Evolutionary conservation across 140 eudicot species (phyloP), one percentile per base, ranked within the genome.

Genomic region (Stevia rebaudiana): DNA sequence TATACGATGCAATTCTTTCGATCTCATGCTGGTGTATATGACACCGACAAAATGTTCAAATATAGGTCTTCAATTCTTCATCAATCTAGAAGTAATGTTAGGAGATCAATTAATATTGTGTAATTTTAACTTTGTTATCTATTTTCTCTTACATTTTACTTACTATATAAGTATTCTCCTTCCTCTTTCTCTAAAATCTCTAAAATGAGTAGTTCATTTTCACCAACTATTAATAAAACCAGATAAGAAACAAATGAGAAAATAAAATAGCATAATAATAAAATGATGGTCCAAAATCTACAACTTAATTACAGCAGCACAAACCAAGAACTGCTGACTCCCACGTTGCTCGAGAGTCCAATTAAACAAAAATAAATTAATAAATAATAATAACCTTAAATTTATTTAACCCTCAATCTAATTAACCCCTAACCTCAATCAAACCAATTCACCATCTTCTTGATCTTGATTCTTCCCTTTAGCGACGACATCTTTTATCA

Each of bases 281-380:
- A 51, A 62, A n/a, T n/a, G n/a, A 61, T 51, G 70, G 67, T 71
- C 70, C 76, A 71, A 62, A 40, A 52, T 75, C 76, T 44, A 69
- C 61, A 43, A 44, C 59, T 43, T 69, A 76, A 52, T 76, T 74
- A 67, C 79, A 67, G 48, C 73, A 56, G 36, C 28, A 55, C 21
- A 19, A 61, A 64, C 49, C 25, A 66, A 56, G 1, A 49, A 51
- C 54, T 70, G 23, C 51, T 28, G 41, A 30, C 50, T 59, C 68
- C 50, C 47, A 56, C 13, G 42, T 69, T 69, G 25, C 10, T 57
- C 3, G 43, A 57, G 58, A 28, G 11, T 42, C 66, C 22, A 47
- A 69, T 58, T 4, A 64, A 24, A 16, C 61, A 62, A 50, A 60
- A 0, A 55, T 31, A 54, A 63, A 53, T n/a, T n/a, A n/a, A n/a